These are phyloP conservation scores for Stachybotrys echinatus DNA, from an alignment of 2,329 filamentous ascomycete species.

Conservation along the genomic window DNA sequence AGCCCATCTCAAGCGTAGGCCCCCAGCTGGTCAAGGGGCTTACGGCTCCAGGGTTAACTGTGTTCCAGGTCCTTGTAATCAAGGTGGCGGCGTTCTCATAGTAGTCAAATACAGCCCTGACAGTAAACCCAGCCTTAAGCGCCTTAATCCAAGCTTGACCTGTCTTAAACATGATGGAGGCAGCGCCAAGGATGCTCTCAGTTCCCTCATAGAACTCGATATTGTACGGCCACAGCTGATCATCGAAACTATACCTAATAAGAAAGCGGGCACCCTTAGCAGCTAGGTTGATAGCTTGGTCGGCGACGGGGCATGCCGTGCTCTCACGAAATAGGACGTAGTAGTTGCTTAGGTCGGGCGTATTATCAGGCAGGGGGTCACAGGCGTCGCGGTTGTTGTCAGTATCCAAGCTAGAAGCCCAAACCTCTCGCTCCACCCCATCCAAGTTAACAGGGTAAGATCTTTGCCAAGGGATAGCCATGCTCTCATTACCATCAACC, in stretches of 20 bases:
- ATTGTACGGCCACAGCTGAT: not conserved
- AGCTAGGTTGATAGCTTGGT: constrained; percentile 28
- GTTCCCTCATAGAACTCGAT: not conserved
- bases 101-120: constrained; percentile 4
- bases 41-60: constrained; percentile 2
- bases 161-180: not conserved
- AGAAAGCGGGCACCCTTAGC: constrained; percentile 48
- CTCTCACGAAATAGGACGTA: constrained; percentile 48
- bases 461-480: not conserved
- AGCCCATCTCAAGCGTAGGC: constrained; percentile 8
- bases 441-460: not conserved
- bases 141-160: constrained; percentile 33
- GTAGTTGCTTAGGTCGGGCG: constrained; percentile 44
- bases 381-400: not conserved
- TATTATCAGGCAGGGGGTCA: constrained; percentile 32
- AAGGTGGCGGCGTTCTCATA: not conserved
- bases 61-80: not conserved
- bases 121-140: constrained; percentile 31
- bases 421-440: not conserved
- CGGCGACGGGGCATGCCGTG: not conserved
- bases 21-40: constrained; percentile 10
- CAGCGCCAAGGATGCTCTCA: not conserved
- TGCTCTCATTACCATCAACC: constrained; percentile 14
- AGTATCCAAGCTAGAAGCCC: not conserved
- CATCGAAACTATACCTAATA: constrained; percentile 43